Evolutionary conservation across 495 filamentous ascomycete genomes (phyloP).

Genomic region (Bacidia gigantensis): DNA sequence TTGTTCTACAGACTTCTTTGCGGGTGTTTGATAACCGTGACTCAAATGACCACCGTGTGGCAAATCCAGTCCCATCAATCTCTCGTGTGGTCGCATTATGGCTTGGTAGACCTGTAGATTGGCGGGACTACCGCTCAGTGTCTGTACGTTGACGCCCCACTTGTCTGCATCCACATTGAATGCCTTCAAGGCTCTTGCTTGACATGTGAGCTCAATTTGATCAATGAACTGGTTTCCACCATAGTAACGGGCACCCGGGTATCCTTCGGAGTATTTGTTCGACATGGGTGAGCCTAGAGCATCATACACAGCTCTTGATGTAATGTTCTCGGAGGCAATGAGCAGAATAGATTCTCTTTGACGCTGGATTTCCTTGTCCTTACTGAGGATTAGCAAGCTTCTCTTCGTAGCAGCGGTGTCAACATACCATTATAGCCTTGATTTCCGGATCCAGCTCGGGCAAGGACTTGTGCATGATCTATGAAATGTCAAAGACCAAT

Average conservation of each 20-base stretch:
- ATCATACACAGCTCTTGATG: conserved; percentile 78
- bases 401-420: neutral
- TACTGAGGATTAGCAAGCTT: conserved; percentile 7
- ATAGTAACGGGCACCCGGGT: conserved; percentile 97
- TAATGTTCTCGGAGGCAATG: conserved; percentile 90
- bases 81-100: conserved; percentile 86
- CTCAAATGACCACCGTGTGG: conserved; percentile 96
- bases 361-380: conserved; percentile 91
- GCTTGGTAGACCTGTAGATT: conserved; percentile 99
- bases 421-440: conserved; percentile 76
- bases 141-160: conserved; percentile 99
- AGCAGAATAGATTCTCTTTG: conserved; percentile 97
- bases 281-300: conserved; percentile 82
- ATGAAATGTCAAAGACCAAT: conserved; percentile 9
- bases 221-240: conserved; percentile 99
- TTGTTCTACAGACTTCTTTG: conserved; percentile 59
- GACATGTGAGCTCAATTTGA: conserved; percentile 87
- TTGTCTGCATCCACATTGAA: conserved; percentile 75
- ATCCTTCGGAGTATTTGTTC: conserved; percentile 99
- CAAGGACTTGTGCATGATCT: conserved; percentile 87
- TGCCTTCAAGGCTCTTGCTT: conserved; percentile 83
- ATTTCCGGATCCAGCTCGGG: conserved; percentile 81
- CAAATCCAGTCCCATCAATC: conserved; percentile 93
- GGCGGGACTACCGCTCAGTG: conserved; percentile 70
- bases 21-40: conserved; percentile 93